Percentiles rank a stretch among this genome's conserved stretches.
Evolutionary conservation across 257 asterid species (phyloP).

Genomic region (Nicotiana knightiana): DNA sequence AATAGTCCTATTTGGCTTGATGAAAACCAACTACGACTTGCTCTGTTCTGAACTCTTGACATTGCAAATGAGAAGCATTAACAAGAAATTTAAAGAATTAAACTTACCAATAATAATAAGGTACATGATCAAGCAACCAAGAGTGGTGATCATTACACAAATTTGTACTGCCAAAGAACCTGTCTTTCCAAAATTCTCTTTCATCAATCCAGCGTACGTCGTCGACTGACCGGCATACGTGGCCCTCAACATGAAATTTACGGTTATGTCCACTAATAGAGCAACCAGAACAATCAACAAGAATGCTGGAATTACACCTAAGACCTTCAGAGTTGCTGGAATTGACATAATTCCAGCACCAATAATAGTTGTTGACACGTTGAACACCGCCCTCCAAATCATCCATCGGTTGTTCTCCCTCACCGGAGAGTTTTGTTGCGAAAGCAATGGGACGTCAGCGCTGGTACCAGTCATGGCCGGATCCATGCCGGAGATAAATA

Average conservation of each 20-base stretch:
- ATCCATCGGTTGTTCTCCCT: slow-evolving; percentile 29
- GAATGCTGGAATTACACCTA: slow-evolving; percentile 30
- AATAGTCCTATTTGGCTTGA: too few relatives aligned
- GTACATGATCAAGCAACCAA: slow-evolving; percentile 11
- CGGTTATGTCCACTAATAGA: background rate
- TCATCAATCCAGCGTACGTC: slow-evolving; percentile 35
- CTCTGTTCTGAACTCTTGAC: background rate
- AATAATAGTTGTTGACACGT: slow-evolving; percentile 81
- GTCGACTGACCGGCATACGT: slow-evolving; percentile 49
- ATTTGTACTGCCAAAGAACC: background rate
- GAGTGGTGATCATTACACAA: background rate
- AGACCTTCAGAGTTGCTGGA: slow-evolving; percentile 87
- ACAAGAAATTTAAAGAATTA: background rate
- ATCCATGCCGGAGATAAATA: slow-evolving; percentile 33
- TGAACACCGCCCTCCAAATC: slow-evolving; percentile 74
- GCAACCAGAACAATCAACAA: background rate
- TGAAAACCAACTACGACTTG: background rate
- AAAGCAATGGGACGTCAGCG: slow-evolving; percentile 55
- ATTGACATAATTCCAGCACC: slow-evolving; percentile 98
- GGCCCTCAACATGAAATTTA: slow-evolving; percentile 1
- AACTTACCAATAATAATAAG: background rate
- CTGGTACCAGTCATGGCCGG: slow-evolving; percentile 41
- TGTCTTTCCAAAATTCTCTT: background rate
- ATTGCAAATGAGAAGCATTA: background rate
- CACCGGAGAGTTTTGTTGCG: slow-evolving; percentile 8